phyloP scores from a whole-genome alignment of 768 basidiomycete genomes.

The Kwoniella botswanensis region DNA sequence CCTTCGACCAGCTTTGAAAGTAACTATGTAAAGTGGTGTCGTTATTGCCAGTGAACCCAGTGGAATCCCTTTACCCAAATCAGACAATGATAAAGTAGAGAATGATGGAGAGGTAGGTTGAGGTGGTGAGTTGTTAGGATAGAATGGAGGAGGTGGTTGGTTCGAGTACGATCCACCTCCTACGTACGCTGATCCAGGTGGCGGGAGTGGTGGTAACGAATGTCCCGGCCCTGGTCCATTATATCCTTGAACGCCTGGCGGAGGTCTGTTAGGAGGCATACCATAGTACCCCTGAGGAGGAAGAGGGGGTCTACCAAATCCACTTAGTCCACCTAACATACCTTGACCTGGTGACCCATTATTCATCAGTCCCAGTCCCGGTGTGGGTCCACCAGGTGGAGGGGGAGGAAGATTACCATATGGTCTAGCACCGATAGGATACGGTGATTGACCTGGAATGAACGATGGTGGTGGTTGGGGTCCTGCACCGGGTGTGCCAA shows the following conservation, averaged over 20 bases:
- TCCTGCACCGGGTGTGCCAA: conserved; percentile 6
- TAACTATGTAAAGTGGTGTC: conserved; percentile 92
- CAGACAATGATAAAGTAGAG: conserved; percentile 46
- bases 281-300: conserved; percentile 12
- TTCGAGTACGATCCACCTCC: not conserved
- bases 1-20: conserved; percentile 96
- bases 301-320: conserved; percentile 30
- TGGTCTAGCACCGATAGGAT: not conserved
- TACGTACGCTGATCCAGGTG: not conserved
- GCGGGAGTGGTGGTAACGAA: conserved; percentile 10
- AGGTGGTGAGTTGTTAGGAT: conserved; percentile 15
- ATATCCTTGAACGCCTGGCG: conserved; percentile 1
- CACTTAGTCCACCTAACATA: conserved; percentile 22
- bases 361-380: conserved; percentile 5
- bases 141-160: conserved; percentile 9
- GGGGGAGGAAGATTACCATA: conserved; percentile 5
- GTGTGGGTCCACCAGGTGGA: conserved; percentile 12
- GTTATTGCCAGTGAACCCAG: conserved; percentile 78
- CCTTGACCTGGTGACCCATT: conserved; percentile 6
- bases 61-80: conserved; percentile 85
- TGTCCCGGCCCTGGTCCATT: not conserved
- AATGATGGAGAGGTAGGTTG: conserved; percentile 41
- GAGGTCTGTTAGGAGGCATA: not conserved
- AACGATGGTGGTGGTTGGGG: conserved; percentile 2
- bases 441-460: conserved; percentile 6